A percentile compares a stretch with the other conserved stretches of the same genome.
Conservation (phyloP, 108 stramenopile species). For the Pseudonitzschia multiseries region DNA sequence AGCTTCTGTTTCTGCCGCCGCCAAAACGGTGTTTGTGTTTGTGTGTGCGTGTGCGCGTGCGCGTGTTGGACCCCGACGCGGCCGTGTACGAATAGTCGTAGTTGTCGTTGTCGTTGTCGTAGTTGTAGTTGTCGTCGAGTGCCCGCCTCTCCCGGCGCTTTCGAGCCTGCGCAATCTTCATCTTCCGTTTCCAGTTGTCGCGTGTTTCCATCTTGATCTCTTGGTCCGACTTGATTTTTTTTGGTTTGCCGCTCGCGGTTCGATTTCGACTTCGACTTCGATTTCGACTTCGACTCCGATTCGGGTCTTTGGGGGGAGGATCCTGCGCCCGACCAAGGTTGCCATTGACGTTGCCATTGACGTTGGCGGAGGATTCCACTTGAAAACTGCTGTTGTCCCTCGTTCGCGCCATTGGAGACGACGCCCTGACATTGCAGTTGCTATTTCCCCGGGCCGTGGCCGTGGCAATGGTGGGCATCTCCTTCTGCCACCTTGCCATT, state of each 20-base stretch:
- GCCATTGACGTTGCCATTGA: not conserved
- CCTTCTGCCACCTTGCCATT: not conserved
- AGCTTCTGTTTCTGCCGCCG: too few relatives aligned
- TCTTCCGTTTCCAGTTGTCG: slow-evolving; percentile 31
- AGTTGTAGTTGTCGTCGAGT: slow-evolving; percentile 23
- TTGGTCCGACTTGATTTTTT: slow-evolving; percentile 10
- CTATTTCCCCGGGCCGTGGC: not conserved
- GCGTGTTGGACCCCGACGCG: too few relatives aligned
- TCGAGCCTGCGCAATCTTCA: slow-evolving; percentile 26
- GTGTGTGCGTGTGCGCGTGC: too few relatives aligned
- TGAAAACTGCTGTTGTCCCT: slow-evolving; percentile 1
- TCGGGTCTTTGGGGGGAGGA: not conserved
- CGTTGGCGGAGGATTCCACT: not conserved
- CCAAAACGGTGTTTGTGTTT: too few relatives aligned
- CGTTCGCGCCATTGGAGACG: slow-evolving; percentile 9
- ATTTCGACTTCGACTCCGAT: too few relatives aligned
- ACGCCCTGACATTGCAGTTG: not conserved
- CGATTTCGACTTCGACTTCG: too few relatives aligned
- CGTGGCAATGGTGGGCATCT: not conserved
- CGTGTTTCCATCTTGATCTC: slow-evolving; percentile 32
- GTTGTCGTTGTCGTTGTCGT: too few relatives aligned
- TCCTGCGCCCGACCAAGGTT: not conserved
- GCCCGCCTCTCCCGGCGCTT: slow-evolving; percentile 11
- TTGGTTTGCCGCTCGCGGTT: not conserved
- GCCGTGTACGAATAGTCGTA: too few relatives aligned